phyloP scores from a whole-genome alignment of 1,139 yeast genomes.

The Suhomyces chickasaworum region DNA sequence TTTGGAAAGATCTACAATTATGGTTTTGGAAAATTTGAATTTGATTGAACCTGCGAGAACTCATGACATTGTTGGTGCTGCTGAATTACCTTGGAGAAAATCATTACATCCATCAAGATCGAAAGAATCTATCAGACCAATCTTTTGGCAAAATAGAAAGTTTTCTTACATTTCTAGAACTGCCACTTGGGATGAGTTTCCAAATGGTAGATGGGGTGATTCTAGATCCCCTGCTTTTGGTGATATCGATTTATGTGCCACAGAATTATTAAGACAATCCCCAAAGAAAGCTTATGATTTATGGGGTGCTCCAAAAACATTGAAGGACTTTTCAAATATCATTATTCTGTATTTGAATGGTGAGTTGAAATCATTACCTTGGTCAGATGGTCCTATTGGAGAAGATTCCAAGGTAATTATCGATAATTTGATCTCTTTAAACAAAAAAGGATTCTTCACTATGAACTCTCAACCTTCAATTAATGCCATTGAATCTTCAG shows the following conservation, averaged over 20 bases:
- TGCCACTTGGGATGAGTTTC: constrained; percentile 92
- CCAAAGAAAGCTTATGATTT: constrained; percentile 75
- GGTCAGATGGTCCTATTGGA: constrained; percentile 92
- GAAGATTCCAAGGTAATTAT: constrained; percentile 71
- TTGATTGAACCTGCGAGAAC: constrained; percentile 51
- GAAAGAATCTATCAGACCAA: constrained; percentile 87
- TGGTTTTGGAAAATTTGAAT: constrained; percentile 78
- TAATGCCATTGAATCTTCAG: constrained; percentile 73
- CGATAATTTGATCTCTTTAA: constrained; percentile 59
- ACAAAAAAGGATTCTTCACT: constrained; percentile 70
- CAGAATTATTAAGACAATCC: constrained; percentile 77
- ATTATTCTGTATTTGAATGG: constrained; percentile 71
- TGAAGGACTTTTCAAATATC: constrained; percentile 61
- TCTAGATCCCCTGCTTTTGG: constrained; percentile 93
- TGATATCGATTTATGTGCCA: constrained; percentile 77
- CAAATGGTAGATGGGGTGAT: constrained; percentile 95
- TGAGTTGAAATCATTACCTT: constrained; percentile 75
- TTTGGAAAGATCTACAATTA: constrained; percentile 83
- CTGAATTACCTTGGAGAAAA: constrained; percentile 82
- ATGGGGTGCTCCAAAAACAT: constrained; percentile 79
- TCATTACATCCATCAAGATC: constrained; percentile 80
- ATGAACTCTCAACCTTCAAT: constrained; percentile 95
- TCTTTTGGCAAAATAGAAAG: constrained; percentile 94
- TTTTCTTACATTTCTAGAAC: constrained; percentile 89
- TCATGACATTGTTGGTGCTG: constrained; percentile 43